These are phyloP conservation scores for Epicoccum sorghinum DNA, from an alignment of 2,329 filamentous ascomycete species.

Conservation along the genomic window DNA sequence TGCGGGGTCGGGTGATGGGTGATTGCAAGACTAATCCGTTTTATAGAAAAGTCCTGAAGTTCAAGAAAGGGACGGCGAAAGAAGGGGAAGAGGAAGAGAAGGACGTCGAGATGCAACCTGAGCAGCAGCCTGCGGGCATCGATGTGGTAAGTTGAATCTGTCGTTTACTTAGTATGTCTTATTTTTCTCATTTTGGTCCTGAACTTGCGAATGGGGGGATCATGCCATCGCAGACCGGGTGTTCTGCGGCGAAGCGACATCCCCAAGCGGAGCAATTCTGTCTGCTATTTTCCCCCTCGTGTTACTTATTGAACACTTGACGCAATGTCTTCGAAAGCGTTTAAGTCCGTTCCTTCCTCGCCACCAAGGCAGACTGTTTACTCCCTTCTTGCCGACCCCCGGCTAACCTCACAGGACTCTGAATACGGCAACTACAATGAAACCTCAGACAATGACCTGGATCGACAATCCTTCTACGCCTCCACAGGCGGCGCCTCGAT, in stretches of 20 bases:
- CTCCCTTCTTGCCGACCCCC: background rate
- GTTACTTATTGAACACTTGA: too few species aligned
- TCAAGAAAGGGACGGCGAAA: conserved; percentile 4
- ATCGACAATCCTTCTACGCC: conserved; percentile 33
- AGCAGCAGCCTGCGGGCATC: conserved; percentile 7
- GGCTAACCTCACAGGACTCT: conserved; percentile 25
- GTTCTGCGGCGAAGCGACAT: too few species aligned
- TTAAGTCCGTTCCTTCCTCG: background rate
- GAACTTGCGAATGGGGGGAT: too few species aligned
- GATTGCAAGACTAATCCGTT: background rate
- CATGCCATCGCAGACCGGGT: too few species aligned
- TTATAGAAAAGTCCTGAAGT: conserved; percentile 9
- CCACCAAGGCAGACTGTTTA: background rate
- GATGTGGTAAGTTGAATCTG: conserved; percentile 20
- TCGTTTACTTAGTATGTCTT: background rate
- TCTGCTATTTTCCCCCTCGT: too few species aligned
- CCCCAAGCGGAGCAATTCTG: too few species aligned
- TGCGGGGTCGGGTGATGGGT: background rate
- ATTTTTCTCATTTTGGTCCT: background rate
- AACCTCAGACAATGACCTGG: conserved; percentile 28
- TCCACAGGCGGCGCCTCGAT: conserved; percentile 45
- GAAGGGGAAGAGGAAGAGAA: conserved; percentile 4
- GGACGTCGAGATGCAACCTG: background rate
- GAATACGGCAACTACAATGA: conserved; percentile 32
- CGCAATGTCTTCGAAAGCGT: too few species aligned